Evolutionary conservation across 1,284 basidiomycete genomes (phyloP), one percentile per base, ranked within the genome.

Genomic region (Malassezia obtusa): DNA sequence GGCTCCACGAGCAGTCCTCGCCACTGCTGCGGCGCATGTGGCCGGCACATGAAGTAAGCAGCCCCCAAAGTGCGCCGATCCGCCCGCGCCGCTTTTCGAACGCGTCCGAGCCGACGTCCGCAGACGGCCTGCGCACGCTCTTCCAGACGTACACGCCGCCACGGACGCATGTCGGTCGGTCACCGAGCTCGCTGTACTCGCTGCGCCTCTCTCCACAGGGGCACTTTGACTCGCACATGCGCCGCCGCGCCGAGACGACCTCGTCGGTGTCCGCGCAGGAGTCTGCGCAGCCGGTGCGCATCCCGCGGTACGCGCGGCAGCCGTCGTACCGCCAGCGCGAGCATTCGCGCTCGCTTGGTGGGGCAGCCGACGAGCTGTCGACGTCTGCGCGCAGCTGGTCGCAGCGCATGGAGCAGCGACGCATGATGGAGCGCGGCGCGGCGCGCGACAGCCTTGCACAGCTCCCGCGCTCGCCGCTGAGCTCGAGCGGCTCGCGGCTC

Each of bases 241-340:
- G 43, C 15, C 43, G 43, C 9, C 22, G 45, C n/a, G 45, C 33
- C 17, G 45, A 33, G 11, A 25, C 31, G 15, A 3, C 19, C 15
- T 6, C 37, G 4, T 25, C 21, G 12, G 45, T 35, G 15, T 22
- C 6, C 17, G 25, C 32, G 19, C 19, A 5, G 17, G 37, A 17
- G 28, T n/a, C 21, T 7, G 30, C 39, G 24, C 33, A 22, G 12
- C 47, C 52, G 17, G 36, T 50, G 43, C 46, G 43, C 10, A 56
- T 56, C 17, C 43, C 26, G 28, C 53, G 53, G 21, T 56, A 56
- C 25, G 22, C 48, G 11, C 40, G 43, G 35, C 53, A 50, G 41
- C 49, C 36, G 21, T 46, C 48, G 22, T 56, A 50, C 33, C 30
- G 48, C 9, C 53, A 49, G 33, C 46, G 47, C 35, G 40, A 44